Base-by-base conservation (phyloP, 352 stramenopile species). In the Pythium brassicae region DNA sequence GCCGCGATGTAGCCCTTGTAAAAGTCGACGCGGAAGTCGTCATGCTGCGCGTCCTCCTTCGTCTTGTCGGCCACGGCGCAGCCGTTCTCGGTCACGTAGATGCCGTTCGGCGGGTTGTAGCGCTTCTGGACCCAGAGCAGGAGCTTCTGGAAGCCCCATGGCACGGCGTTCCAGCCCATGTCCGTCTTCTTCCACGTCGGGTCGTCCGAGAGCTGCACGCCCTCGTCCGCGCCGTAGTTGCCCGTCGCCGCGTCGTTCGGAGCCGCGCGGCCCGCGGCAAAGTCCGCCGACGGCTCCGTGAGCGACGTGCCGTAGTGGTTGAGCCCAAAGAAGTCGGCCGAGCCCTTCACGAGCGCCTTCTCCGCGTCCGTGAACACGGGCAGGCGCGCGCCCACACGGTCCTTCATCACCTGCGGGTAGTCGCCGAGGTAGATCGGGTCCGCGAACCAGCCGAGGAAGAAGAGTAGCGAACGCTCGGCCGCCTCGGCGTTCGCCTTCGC, bases 1-100 rank as follows among this genome's bases (percentile, higher is more conserved):
- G 74, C 84, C 26, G 66, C 63, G 50, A 97, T 74, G 69, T 97
- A 96, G 17, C 65, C 68, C 52, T 89, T 72, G 53, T 94, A 87
- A 66, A 90, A 97, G 11, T 91, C 55, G 53, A 90, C 68, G 48
- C 93, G 72, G 46, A 76, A 83, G 44, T 78, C 66, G 62, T 97
- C 90, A 29, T 92, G 72, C 44, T 88, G 45, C 8, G 85, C 83
- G 55, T 78, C 76, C 23, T 76, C 71, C 57, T 95, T 86, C 49
- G 89, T 68, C 61, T 81, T 71, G 44, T 75, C 71, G 15, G 76
- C 66, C 48, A 68, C 74, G 4, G 85, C 83, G 40, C 76, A 90
- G 29, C 94, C 93, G 68, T 98, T 98, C 67, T 98, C 93, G 0
- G 93, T 98, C 34, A 98, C 82, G 53, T 84, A 74, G 54, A 98